Percentiles rank a stretch among this genome's conserved stretches.
Conservation (phyloP, 169 alveolate species). For the Eimeria mitis region DNA sequence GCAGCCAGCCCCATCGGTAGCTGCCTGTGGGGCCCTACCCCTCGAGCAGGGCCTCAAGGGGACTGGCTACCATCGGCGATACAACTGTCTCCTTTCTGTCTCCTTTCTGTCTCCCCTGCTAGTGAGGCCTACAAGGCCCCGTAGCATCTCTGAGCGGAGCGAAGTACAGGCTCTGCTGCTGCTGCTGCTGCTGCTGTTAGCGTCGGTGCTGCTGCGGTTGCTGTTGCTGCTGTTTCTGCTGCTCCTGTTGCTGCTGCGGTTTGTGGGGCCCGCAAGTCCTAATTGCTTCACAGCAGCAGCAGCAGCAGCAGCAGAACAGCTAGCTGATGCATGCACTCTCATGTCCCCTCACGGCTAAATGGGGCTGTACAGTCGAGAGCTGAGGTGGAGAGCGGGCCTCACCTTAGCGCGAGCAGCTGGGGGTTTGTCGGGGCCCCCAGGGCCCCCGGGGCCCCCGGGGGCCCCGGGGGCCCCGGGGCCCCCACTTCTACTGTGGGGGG, state of each 20-base stretch:
- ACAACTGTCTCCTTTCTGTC: neutral
- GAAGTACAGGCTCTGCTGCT: neutral
- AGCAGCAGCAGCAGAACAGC: too few relatives aligned
- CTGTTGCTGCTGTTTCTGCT: neutral
- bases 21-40: slow-evolving; percentile 4
- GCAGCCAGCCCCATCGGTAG: neutral
- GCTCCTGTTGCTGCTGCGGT: neutral
- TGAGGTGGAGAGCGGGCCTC: neutral
- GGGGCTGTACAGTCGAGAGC: neutral
- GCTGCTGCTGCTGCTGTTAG: slow-evolving; percentile 9
- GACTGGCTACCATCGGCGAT: too few relatives aligned
- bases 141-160: neutral
- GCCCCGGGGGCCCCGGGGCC: neutral
- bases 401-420: neutral
- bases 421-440: neutral
- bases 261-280: neutral
- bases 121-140: neutral
- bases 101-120: neutral
- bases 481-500: neutral
- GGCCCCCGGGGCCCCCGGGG: slow-evolving; percentile 16
- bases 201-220: neutral
- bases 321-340: neutral
- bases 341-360: neutral
- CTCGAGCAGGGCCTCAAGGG: neutral
- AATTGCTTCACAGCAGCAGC: too few relatives aligned